Conservation (phyloP, 2,329 filamentous ascomycete genomes). For the Penicillium sp. region DNA sequence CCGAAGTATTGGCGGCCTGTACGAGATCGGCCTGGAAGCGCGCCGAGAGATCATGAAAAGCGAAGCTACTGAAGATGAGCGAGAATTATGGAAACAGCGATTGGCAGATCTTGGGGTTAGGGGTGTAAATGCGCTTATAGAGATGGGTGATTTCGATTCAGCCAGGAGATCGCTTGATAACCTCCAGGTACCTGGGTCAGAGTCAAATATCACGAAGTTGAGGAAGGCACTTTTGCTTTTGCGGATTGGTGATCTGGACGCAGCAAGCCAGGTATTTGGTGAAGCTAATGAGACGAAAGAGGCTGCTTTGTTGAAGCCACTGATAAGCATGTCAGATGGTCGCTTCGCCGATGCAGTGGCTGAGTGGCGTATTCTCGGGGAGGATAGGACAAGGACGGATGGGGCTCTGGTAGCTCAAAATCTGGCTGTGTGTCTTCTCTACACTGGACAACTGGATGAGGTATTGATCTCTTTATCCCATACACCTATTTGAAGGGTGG, state of each 20-base stretch:
- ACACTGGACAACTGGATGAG: constrained; percentile 72
- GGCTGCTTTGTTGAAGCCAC: constrained; percentile 49
- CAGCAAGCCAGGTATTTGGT: constrained; percentile 59
- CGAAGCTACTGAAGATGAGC: constrained; percentile 52
- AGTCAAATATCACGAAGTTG: constrained; percentile 33
- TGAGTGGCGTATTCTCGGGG: constrained; percentile 58
- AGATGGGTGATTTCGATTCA: constrained; percentile 80
- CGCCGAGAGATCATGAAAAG: constrained; percentile 58
- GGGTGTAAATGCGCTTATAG: constrained; percentile 53
- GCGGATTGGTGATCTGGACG: constrained; percentile 71
- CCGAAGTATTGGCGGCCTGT: constrained; percentile 83
- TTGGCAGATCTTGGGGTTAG: constrained; percentile 71
- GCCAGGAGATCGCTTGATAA: constrained; percentile 70
- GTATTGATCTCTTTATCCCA: constrained; percentile 42
- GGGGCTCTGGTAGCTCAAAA: constrained; percentile 79
- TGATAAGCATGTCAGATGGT: constrained; percentile 76
- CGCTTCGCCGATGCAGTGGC: constrained; percentile 63
- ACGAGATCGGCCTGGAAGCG: constrained; percentile 80
- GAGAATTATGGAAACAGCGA: constrained; percentile 66
- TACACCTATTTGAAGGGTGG: neutral
- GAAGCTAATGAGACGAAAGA: constrained; percentile 40
- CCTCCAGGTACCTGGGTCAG: constrained; percentile 43
- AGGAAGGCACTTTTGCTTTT: constrained; percentile 68
- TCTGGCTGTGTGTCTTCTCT: constrained; percentile 77
- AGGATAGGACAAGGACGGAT: constrained; percentile 44